Evolutionary conservation across 768 basidiomycete genomes (phyloP).

Genomic region (Russula lepida): DNA sequence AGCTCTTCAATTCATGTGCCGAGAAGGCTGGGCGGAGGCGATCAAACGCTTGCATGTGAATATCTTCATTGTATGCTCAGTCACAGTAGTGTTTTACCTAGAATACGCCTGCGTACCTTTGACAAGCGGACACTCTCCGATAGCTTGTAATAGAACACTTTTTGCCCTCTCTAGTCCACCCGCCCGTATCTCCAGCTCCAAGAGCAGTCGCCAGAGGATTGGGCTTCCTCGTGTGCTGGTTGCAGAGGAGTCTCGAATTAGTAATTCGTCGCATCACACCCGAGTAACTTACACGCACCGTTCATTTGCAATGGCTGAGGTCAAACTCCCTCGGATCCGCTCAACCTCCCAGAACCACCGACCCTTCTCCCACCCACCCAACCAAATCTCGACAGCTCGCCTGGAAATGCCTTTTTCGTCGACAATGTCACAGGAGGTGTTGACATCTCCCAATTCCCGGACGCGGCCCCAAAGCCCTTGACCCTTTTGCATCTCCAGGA

Average conservation of each 20-base stretch:
- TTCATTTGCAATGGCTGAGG: constrained; percentile 53
- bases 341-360: constrained; percentile 66
- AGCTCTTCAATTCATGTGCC: constrained; percentile 46
- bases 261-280: neutral
- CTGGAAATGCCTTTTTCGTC: constrained; percentile 49
- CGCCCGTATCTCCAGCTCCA: constrained; percentile 68
- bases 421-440: constrained; percentile 27
- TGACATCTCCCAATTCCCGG: constrained; percentile 45
- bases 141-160: constrained; percentile 62
- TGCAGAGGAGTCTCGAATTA: neutral
- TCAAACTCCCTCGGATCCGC: constrained; percentile 56
- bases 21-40: constrained; percentile 57
- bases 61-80: constrained; percentile 36
- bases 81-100: constrained; percentile 13
- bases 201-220: constrained; percentile 61
- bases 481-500: constrained; percentile 69
- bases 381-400: constrained; percentile 64
- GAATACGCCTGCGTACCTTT: constrained; percentile 45
- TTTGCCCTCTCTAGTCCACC: constrained; percentile 56
- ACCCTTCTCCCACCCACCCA: constrained; percentile 69
- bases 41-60: constrained; percentile 74
- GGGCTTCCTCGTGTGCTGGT: constrained; percentile 57
- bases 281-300: constrained; percentile 44
- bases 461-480: constrained; percentile 74
- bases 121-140: constrained; percentile 62